A percentile compares a stretch with the other conserved stretches of the same genome.
Conservation (phyloP, 2,329 filamentous ascomycete species). For the Ophiocordyceps camponoti-floridani region DNA sequence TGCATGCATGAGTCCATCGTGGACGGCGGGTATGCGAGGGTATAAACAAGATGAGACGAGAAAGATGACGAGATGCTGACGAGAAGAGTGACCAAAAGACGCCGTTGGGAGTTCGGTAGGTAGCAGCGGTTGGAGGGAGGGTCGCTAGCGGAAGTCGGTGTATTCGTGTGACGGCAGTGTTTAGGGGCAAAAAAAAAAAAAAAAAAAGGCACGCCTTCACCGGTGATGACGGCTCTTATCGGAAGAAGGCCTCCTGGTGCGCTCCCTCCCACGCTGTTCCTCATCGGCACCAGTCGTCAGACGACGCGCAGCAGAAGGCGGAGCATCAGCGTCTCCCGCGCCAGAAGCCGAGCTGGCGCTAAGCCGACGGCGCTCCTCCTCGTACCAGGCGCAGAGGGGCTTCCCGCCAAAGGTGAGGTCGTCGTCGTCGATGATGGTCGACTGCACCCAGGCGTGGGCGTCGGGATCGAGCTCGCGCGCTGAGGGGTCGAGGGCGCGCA, state of each 20-base stretch:
- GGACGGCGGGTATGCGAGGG: neutral
- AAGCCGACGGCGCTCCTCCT: constrained; percentile 24
- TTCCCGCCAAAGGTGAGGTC: constrained; percentile 44
- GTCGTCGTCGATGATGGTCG: constrained; percentile 41
- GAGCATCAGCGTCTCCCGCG: too few relatives aligned
- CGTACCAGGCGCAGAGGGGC: constrained; percentile 39
- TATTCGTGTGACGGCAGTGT: too few relatives aligned
- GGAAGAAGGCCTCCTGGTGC: neutral
- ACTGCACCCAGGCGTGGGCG: constrained; percentile 28
- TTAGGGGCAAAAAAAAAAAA: too few relatives aligned
- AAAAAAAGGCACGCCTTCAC: neutral
- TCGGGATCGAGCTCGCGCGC: constrained; percentile 15
- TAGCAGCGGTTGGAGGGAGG: too few relatives aligned
- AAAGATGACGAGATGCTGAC: neutral
- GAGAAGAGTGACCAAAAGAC: neutral
- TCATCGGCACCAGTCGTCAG: neutral
- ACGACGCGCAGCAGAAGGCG: neutral
- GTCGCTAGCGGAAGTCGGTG: neutral
- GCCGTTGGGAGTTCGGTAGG: too few relatives aligned
- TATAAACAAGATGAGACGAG: too few relatives aligned
- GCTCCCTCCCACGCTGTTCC: neutral
- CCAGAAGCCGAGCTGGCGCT: too few relatives aligned
- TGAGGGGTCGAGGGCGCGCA: constrained; percentile 13
- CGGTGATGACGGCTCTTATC: neutral
- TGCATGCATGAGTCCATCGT: neutral